A percentile compares a stretch with the other conserved stretches of the same genome.
Conservation (phyloP, 176 grass and related monocot species). For the Calamus simplicifolius region DNA sequence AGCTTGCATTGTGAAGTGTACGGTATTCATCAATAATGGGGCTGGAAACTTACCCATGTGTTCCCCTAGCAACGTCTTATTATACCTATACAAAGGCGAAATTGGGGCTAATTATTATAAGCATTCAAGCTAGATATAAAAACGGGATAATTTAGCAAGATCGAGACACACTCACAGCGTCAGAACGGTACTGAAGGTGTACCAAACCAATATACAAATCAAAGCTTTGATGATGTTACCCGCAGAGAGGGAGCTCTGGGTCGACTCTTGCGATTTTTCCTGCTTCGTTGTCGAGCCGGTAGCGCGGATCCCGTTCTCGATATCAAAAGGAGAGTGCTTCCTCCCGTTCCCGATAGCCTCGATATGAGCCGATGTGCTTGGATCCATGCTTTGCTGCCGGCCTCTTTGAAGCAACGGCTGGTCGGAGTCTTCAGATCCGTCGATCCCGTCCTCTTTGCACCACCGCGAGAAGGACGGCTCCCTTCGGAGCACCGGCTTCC, state of each 20-base stretch:
- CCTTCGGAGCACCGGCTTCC: conserved; percentile 51
- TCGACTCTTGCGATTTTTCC: conserved; percentile 15
- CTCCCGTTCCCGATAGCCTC: conserved; percentile 2
- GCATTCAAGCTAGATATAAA: too few species aligned
- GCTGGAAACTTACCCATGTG: conserved; percentile 82
- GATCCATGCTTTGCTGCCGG: not conserved
- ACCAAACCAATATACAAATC: conserved; percentile 69
- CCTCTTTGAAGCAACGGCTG: conserved; percentile 47
- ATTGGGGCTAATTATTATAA: too few species aligned
- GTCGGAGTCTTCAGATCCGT: conserved; percentile 65
- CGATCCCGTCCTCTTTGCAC: conserved; percentile 38
- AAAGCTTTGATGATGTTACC: conserved; percentile 61
- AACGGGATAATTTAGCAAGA: conserved; percentile 9
- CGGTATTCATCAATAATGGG: conserved; percentile 92
- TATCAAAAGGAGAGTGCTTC: conserved; percentile 40
- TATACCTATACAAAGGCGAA: conserved; percentile 50
- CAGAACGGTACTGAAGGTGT: conserved; percentile 86
- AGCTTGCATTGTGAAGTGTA: conserved; percentile 98
- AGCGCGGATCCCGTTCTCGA: conserved; percentile 34
- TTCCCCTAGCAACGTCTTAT: conserved; percentile 90
- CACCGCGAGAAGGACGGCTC: conserved; percentile 94
- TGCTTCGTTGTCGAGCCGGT: conserved; percentile 2
- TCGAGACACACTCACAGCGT: conserved; percentile 65
- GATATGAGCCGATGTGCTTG: not conserved
- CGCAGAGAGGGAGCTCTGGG: conserved; percentile 22